Evolutionary conservation across 1,284 basidiomycete genomes (phyloP).

Genomic region (Rhizopogon parksii): DNA sequence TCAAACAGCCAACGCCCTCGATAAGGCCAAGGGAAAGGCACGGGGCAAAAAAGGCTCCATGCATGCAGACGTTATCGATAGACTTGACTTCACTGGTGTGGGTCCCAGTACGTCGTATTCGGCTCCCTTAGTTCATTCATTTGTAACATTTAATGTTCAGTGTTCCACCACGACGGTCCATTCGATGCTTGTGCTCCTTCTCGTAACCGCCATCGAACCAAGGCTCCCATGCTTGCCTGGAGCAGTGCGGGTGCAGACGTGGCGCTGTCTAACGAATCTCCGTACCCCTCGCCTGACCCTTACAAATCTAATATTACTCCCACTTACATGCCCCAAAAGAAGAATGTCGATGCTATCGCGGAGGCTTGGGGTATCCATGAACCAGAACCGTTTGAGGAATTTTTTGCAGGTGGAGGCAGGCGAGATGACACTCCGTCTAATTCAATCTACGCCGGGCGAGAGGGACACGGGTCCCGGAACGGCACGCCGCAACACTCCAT

Average conservation of each 20-base stretch:
- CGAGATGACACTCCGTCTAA: conserved; percentile 53
- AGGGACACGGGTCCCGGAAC: conserved; percentile 31
- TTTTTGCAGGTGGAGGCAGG: conserved; percentile 64
- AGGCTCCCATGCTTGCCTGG: conserved; percentile 80
- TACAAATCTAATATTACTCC: conserved; percentile 25
- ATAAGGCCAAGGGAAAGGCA: conserved; percentile 50
- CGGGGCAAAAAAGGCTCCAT: conserved; percentile 63
- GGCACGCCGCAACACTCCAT: conserved; percentile 28
- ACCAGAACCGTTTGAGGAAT: conserved; percentile 82
- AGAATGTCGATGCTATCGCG: conserved; percentile 74
- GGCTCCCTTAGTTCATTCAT: conserved; percentile 7
- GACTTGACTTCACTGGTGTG: conserved; percentile 59
- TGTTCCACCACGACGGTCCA: conserved; percentile 84
- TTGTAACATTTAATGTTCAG: conserved; percentile 32
- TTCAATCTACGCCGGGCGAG: conserved; percentile 58
- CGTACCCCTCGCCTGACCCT: conserved; percentile 48
- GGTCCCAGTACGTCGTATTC: conserved; percentile 58
- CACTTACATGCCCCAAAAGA: conserved; percentile 50
- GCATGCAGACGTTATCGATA: conserved; percentile 62
- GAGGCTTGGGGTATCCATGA: conserved; percentile 87
- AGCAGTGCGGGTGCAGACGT: conserved; percentile 39
- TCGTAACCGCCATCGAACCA: conserved; percentile 69
- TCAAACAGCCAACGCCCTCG: conserved; percentile 34
- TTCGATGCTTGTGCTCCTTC: conserved; percentile 85
- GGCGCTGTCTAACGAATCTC: conserved; percentile 31